phyloP scores from a whole-genome alignment of 2,329 filamentous ascomycete species.

The Cucurbitaria berberidis region DNA sequence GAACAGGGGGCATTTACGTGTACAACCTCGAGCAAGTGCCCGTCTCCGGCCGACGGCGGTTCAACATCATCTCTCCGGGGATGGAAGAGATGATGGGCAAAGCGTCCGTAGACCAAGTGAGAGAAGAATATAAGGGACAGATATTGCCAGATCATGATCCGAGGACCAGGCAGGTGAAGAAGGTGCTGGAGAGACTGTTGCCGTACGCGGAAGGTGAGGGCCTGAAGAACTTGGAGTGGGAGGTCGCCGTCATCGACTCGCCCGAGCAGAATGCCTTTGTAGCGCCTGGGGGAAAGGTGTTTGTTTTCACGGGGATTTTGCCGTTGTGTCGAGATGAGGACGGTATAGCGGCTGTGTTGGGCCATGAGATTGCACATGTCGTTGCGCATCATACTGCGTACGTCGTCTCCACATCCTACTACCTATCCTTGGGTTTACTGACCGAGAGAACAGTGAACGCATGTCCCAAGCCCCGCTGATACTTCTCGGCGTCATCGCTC shows the following conservation, averaged over 20 bases:
- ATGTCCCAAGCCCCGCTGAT: slow-evolving; percentile 56
- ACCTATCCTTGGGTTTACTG: neutral
- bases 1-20: slow-evolving; percentile 65
- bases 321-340: slow-evolving; percentile 70
- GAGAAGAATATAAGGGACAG: slow-evolving; percentile 59
- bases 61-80: slow-evolving; percentile 70
- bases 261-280: slow-evolving; percentile 76
- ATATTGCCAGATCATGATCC: slow-evolving; percentile 67
- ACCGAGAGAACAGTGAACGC: slow-evolving; percentile 57
- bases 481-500: slow-evolving; percentile 44
- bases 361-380: slow-evolving; percentile 81
- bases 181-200: slow-evolving; percentile 70
- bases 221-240: slow-evolving; percentile 62
- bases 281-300: slow-evolving; percentile 77
- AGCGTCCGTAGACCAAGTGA: slow-evolving; percentile 63
- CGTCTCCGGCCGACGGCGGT: slow-evolving; percentile 72
- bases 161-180: slow-evolving; percentile 62
- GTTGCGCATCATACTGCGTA: slow-evolving; percentile 48
- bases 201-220: slow-evolving; percentile 64
- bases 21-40: slow-evolving; percentile 75
- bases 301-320: slow-evolving; percentile 77
- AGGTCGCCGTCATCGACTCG: slow-evolving; percentile 76
- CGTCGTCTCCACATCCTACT: slow-evolving; percentile 2
- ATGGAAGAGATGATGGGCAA: slow-evolving; percentile 62
- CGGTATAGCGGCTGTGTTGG: slow-evolving; percentile 75